A percentile compares a stretch with the other conserved stretches of the same genome.
phyloP scores from a whole-genome alignment of 345 rosid species.

The sweet orange (Citrus sinensis) region DNA sequence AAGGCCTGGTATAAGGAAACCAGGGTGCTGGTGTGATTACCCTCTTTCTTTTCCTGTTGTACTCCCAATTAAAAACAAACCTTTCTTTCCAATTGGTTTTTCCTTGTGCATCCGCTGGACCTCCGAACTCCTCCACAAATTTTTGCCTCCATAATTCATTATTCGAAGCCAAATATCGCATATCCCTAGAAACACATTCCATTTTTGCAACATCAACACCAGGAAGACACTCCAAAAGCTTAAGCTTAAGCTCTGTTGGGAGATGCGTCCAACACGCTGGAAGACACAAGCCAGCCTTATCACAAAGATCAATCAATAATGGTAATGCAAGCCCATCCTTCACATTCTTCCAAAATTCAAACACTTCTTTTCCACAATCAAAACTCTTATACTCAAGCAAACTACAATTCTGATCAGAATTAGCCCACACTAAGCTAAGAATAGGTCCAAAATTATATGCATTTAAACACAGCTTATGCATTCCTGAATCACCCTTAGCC shows the following conservation, averaged over 20 bases:
- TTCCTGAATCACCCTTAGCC: constrained; percentile 23
- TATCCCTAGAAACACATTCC: constrained; percentile 46
- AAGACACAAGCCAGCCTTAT: constrained; percentile 42
- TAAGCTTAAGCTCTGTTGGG: constrained; percentile 66
- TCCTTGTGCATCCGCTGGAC: background rate
- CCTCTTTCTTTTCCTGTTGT: constrained; percentile 19
- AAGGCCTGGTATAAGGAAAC: background rate
- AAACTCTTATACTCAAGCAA: constrained; percentile 13
- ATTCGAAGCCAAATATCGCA: constrained; percentile 42
- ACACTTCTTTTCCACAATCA: constrained; percentile 32
- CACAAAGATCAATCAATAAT: constrained; percentile 53
- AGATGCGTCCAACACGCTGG: constrained; percentile 59
- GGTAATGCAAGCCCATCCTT: constrained; percentile 68
- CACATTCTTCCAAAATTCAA: constrained; percentile 68
- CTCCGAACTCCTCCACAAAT: constrained; percentile 41
- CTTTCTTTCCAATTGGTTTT: constrained; percentile 41
- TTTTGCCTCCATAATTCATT: constrained; percentile 62
- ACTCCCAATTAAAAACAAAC: constrained; percentile 38
- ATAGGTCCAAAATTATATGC: constrained; percentile 39
- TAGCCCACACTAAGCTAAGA: constrained; percentile 30
- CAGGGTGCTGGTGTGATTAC: background rate
- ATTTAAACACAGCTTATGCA: constrained; percentile 41
- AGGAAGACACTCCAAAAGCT: constrained; percentile 56
- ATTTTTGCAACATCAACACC: constrained; percentile 48
- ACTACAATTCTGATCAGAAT: constrained; percentile 10